A percentile compares a stretch with the other conserved stretches of the same genome.
phyloP scores from a whole-genome alignment of 208 protist species.

The Vickermania spadyakhi region DNA sequence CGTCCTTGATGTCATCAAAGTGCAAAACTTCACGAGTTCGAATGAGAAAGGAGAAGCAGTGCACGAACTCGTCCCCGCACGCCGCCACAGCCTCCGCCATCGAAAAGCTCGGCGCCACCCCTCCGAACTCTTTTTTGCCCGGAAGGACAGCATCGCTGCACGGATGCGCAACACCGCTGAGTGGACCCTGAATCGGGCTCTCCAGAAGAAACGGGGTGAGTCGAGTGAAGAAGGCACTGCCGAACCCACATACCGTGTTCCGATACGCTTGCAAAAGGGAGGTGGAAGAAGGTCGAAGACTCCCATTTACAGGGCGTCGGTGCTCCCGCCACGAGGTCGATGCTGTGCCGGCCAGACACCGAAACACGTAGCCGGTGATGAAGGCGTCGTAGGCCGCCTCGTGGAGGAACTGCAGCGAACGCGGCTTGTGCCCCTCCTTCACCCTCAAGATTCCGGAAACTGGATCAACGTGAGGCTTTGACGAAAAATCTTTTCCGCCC shows the following conservation, averaged over 20 bases:
- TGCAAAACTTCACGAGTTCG: not conserved
- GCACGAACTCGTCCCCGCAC: not conserved
- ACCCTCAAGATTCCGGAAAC: no score
- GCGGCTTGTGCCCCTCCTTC: no score
- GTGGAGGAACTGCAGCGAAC: no score
- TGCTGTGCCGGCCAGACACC: not conserved
- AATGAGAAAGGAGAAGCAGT: not conserved
- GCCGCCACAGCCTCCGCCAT: not conserved
- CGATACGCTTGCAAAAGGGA: not conserved
- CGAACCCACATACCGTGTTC: not conserved
- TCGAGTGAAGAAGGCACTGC: not conserved
- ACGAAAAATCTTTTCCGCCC: no score
- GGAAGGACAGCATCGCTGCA: not conserved
- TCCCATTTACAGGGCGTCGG: not conserved
- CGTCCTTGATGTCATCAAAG: not conserved
- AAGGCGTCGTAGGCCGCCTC: not conserved
- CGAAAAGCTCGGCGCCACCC: not conserved
- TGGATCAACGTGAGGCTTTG: no score
- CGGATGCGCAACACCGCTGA: not conserved
- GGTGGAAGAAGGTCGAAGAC: not conserved
- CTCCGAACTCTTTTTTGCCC: no score
- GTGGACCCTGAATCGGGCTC: not conserved
- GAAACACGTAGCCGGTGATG: not conserved
- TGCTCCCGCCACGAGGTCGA: not conserved
- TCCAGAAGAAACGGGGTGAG: not conserved